Evolutionary conservation across 2,329 filamentous ascomycete species (phyloP).

Genomic region (Sclerotinia nivalis): DNA sequence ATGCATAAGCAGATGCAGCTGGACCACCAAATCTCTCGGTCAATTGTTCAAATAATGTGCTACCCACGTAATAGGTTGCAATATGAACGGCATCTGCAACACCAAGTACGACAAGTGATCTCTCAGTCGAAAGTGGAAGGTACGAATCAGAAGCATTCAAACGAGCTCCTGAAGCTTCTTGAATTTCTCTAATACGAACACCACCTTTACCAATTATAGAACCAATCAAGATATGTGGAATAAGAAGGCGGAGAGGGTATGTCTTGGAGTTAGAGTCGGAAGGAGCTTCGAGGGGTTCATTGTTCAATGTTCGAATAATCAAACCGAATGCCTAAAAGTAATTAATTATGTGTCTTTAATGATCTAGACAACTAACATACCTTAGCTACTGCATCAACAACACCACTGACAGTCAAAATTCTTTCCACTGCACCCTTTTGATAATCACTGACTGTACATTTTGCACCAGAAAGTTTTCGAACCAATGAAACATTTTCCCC

Average conservation of each 20-base stretch:
- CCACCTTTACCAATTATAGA: conserved; percentile 98
- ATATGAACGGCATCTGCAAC: conserved; percentile 98
- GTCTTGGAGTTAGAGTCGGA: conserved; percentile 96
- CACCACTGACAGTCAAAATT: conserved; percentile 94
- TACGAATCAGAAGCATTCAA: conserved; percentile 96
- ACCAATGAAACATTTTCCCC: conserved; percentile 99
- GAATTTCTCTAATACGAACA: conserved; percentile 94
- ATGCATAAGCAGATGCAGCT: conserved; percentile 95
- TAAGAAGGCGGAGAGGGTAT: conserved; percentile 90
- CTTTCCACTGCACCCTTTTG: conserved; percentile 95
- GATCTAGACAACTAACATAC: conserved; percentile 50
- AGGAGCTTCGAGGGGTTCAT: conserved; percentile 83
- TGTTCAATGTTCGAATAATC: conserved; percentile 97
- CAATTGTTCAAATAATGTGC: conserved; percentile 95
- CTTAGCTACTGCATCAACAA: conserved; percentile 96
- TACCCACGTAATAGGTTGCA: conserved; percentile 97
- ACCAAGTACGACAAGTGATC: conserved; percentile 95
- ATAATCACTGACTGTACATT: conserved; percentile 98
- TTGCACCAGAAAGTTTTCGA: conserved; percentile 88
- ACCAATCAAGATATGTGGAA: conserved; percentile 95
- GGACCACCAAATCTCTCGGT: conserved; percentile 96
- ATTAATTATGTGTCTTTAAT: neutral
- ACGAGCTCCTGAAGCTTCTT: conserved; percentile 93
- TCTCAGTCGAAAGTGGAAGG: conserved; percentile 90
- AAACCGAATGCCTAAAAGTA: conserved; percentile 82